Conservation (phyloP, 371 early-diverging fungal species). For the Gilbertella persicaria region DNA sequence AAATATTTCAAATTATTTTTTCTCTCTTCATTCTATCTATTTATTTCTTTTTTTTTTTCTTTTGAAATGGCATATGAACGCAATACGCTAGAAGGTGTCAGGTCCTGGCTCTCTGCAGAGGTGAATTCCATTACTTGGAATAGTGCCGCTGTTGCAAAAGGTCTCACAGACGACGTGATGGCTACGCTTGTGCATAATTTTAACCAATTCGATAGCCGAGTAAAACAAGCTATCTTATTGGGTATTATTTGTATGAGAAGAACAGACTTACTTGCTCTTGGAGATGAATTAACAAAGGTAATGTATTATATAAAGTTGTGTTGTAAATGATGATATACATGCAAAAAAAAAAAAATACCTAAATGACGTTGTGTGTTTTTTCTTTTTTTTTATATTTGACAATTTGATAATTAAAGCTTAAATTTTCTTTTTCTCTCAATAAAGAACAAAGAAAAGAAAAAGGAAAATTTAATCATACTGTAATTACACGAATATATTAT, state of each 20-base stretch:
- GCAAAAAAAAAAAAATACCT: not conserved
- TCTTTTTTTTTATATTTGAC: not conserved
- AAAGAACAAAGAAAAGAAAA: slow-evolving; percentile 3
- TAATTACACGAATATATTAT: not conserved
- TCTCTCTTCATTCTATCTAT: slow-evolving; percentile 15
- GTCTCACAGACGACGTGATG: slow-evolving; percentile 34
- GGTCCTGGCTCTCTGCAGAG: slow-evolving; percentile 30
- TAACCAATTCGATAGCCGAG: slow-evolving; percentile 21
- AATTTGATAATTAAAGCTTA: not conserved
- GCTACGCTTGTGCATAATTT: slow-evolving; percentile 20
- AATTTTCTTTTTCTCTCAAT: not conserved
- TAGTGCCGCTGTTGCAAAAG: slow-evolving; percentile 31
- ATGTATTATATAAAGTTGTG: slow-evolving; percentile 2
- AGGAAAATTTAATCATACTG: not conserved
- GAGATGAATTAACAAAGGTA: slow-evolving; percentile 25
- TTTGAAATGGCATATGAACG: slow-evolving; percentile 26
- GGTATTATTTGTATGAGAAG: slow-evolving; percentile 19
- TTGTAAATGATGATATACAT: not conserved
- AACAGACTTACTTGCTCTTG: slow-evolving; percentile 15
- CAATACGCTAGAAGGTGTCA: slow-evolving; percentile 29
- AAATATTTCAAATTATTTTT: slow-evolving; percentile 9
- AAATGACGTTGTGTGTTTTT: not conserved
- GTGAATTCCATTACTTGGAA: slow-evolving; percentile 31
- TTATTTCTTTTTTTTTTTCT: slow-evolving; percentile 12
- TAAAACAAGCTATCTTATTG: slow-evolving; percentile 23